phyloP scores from a whole-genome alignment of 306 rosid genomes.

The Carpinus fangiana region DNA sequence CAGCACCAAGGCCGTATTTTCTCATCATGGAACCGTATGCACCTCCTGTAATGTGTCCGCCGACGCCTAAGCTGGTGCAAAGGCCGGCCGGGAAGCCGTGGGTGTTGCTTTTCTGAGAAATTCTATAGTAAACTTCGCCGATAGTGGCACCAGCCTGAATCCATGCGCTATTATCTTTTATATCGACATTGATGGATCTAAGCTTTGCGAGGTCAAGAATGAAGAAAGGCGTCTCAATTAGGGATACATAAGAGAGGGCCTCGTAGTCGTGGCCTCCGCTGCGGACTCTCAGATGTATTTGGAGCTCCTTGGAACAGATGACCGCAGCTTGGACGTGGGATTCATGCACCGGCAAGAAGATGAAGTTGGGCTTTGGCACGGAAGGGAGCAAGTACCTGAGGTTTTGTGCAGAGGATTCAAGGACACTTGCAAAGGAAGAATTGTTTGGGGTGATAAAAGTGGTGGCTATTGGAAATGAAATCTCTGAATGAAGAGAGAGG shows the following conservation, averaged over 20 bases:
- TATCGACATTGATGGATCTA: slow-evolving; percentile 13
- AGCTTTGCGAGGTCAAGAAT: slow-evolving; percentile 26
- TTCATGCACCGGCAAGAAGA: neutral
- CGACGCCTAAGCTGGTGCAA: neutral
- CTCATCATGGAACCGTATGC: neutral
- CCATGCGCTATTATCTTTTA: slow-evolving; percentile 18
- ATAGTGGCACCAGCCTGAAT: neutral
- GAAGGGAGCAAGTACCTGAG: neutral
- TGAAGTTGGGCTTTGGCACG: neutral
- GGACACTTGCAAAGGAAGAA: neutral
- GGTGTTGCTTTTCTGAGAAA: neutral
- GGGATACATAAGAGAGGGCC: slow-evolving; percentile 21
- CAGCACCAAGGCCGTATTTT: neutral
- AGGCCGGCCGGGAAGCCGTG: neutral
- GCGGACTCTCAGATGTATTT: slow-evolving; percentile 2
- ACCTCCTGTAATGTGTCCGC: neutral
- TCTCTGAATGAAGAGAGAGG: neutral
- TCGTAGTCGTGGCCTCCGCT: slow-evolving; percentile 12
- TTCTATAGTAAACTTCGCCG: neutral
- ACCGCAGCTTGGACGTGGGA: neutral
- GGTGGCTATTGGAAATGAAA: neutral
- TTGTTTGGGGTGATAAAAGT: neutral
- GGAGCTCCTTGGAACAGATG: neutral
- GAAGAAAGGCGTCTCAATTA: slow-evolving; percentile 23
- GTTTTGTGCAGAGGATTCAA: neutral